These are phyloP conservation scores for Cucurbitaria berberidis DNA, from an alignment of 2,329 filamentous ascomycete genomes.

Conservation along the genomic window DNA sequence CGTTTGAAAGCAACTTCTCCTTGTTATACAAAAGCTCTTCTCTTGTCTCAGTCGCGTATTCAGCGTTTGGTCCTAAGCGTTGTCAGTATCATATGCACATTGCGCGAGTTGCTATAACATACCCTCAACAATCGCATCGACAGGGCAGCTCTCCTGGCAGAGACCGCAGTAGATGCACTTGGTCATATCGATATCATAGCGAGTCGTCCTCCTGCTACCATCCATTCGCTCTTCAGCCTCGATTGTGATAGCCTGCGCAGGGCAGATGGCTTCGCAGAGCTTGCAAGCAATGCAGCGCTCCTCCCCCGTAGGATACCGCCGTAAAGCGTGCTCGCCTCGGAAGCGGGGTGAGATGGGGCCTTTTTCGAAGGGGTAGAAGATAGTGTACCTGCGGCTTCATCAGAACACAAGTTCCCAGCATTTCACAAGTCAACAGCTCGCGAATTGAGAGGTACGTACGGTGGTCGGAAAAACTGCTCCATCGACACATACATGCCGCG, in stretches of 20 bases:
- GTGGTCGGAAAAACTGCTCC: conserved; percentile 97
- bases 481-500: conserved; percentile 97
- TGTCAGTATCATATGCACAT: conserved; percentile 18
- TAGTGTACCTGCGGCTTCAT: conserved; percentile 76
- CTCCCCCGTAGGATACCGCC: conserved; percentile 95
- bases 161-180: conserved; percentile 99
- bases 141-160: conserved; percentile 98
- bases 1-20: conserved; percentile 84
- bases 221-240: conserved; percentile 98
- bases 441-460: conserved; percentile 68
- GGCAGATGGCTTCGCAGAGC: conserved; percentile 97
- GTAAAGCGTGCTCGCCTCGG: conserved; percentile 95
- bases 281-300: conserved; percentile 99
- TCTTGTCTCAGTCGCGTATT: conserved; percentile 78
- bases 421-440: conserved; percentile 9
- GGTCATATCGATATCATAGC: conserved; percentile 99
- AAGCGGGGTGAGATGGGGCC: conserved; percentile 97
- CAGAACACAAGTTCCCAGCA: conserved; percentile 23
- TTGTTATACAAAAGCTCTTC: conserved; percentile 99
- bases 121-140: conserved; percentile 89
- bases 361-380: conserved; percentile 99
- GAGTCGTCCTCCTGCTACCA: conserved; percentile 90
- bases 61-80: conserved; percentile 67
- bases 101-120: conserved; percentile 32
- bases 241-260: conserved; percentile 97